A percentile compares a stretch with the other conserved stretches of the same genome.
Evolutionary conservation across 768 basidiomycete genomes (phyloP).

Genomic region (Auricularia heimuer): DNA sequence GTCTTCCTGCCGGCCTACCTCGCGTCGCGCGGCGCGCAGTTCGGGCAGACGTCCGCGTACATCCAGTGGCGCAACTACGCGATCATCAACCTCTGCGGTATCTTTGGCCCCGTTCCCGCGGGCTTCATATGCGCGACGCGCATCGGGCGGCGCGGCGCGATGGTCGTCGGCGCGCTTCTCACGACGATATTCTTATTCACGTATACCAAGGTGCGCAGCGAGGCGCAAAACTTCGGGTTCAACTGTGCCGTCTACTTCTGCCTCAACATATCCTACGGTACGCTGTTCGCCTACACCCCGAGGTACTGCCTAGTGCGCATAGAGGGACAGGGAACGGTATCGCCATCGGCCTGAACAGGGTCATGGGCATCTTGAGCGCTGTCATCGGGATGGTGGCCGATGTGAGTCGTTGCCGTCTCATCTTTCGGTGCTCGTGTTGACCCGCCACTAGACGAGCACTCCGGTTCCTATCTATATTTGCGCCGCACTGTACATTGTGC

Average conservation of each 20-base stretch:
- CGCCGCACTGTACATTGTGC: slow-evolving; percentile 20
- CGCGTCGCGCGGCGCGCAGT: slow-evolving; percentile 12
- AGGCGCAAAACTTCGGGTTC: slow-evolving; percentile 32
- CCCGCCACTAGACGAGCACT: background rate
- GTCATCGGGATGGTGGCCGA: background rate
- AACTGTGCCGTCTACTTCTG: slow-evolving; percentile 28
- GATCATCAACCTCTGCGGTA: slow-evolving; percentile 36
- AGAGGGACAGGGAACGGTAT: slow-evolving; percentile 15
- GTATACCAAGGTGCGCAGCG: slow-evolving; percentile 38
- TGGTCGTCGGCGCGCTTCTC: slow-evolving; percentile 38
- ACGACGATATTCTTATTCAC: slow-evolving; percentile 41
- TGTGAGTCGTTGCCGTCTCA: background rate
- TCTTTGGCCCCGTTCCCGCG: slow-evolving; percentile 40
- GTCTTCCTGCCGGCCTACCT: slow-evolving; percentile 43
- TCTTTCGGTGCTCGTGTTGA: background rate
- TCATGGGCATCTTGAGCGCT: background rate
- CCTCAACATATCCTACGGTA: background rate
- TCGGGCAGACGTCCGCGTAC: slow-evolving; percentile 2
- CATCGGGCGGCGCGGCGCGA: slow-evolving; percentile 19
- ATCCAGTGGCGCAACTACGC: slow-evolving; percentile 28
- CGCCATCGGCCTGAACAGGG: background rate
- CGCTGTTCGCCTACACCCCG: slow-evolving; percentile 46
- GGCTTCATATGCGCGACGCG: slow-evolving; percentile 37
- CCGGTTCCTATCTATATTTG: slow-evolving; percentile 20
- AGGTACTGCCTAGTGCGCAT: slow-evolving; percentile 48